Evolutionary conservation across 2,329 filamentous ascomycete genomes (phyloP), one percentile per base, ranked within the genome.

Genomic region (Ophiostoma sp.): DNA sequence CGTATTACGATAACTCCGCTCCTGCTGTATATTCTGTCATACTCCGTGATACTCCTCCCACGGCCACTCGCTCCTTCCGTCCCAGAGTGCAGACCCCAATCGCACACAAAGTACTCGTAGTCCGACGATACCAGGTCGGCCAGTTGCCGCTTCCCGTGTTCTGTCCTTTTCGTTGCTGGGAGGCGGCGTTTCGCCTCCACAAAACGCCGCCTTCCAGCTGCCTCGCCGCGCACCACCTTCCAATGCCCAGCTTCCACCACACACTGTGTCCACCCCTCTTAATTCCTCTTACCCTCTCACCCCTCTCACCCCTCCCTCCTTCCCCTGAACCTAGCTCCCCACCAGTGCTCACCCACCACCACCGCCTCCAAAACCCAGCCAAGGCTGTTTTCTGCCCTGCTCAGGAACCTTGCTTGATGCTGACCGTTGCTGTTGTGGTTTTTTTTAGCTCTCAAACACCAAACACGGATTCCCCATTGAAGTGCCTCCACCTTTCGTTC

Each of bases 381-480:
- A 69, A 64, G 72, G 69, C 63, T 71, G 70, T 68, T 63, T 50
- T 52, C 50, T 36, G 61, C 36, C 61, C 61, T 66, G 61, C 33
- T 71, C 31, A 63, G 36, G 63, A 33, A 39, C 59, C 59, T 63
- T 72, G 70, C 19, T 69, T 66, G 36, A 36, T 61, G 69, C 69
- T 63, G 55, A 39, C 55, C 55, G 70, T 72, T 72, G 55, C 57
- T 52, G 63, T 72, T 68, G 63, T 31, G 42, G 25, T 57, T 64
- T 64, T 57, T 71, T 42, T 66, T 50, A 69, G 28, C 66, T 66
- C 61, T 66, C 36, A 66, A 66, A 66, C 61, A 66, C 61, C 70
- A 72, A 52, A 63, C 55, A 48, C 55, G 25, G 50, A 72, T 50
- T 64, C 71, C 73, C 69, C 73, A 69, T 71, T 73, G 70, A 73